A percentile compares a stretch with the other conserved stretches of the same genome.
Evolutionary conservation across 2,329 filamentous ascomycete species (phyloP).

Genomic region (Venturia oleaginea): DNA sequence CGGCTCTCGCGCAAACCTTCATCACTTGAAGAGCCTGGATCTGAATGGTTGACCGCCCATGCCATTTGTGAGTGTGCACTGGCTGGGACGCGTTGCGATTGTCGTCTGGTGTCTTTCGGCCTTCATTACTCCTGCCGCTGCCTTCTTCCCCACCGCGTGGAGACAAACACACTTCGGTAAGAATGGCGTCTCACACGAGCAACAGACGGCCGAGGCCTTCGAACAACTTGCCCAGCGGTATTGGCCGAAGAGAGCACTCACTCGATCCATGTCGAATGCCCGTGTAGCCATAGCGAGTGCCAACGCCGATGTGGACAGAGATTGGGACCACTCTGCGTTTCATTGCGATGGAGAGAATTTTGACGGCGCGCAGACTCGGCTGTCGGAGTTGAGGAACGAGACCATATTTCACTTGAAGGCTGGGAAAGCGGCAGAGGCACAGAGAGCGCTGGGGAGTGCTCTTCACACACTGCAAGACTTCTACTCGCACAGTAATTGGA

Average conservation of each 20-base stretch:
- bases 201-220: background rate
- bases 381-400: background rate
- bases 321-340: background rate
- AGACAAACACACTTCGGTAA: background rate
- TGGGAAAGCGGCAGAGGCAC: background rate
- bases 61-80: background rate
- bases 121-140: background rate
- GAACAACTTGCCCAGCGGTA: background rate
- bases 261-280: background rate
- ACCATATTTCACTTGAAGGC: background rate
- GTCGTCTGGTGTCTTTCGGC: background rate
- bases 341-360: constrained; percentile 9
- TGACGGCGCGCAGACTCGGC: background rate
- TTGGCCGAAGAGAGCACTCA: background rate
- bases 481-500: constrained; percentile 6
- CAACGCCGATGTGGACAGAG: constrained; percentile 2
- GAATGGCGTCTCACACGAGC: background rate
- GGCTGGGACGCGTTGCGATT: background rate
- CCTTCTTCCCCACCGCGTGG: constrained; percentile 5
- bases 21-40: background rate
- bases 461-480: constrained; percentile 4
- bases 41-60: background rate
- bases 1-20: background rate
- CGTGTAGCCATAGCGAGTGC: background rate
- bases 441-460: background rate